phyloP scores from a whole-genome alignment of 495 filamentous ascomycete species.

The Hypoxylon crocopeplum region DNA sequence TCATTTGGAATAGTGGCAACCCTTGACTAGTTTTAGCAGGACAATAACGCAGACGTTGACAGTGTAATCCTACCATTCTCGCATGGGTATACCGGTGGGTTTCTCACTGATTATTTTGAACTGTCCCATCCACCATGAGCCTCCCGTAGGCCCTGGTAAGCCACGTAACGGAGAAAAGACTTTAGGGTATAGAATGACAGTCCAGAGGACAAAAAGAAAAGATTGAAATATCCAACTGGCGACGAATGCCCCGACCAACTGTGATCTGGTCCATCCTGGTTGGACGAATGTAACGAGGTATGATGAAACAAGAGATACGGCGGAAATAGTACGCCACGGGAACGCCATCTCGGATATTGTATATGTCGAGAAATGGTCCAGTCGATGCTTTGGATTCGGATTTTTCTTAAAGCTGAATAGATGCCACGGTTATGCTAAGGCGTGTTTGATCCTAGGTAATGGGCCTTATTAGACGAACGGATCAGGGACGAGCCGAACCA shows the following conservation, averaged over 20 bases:
- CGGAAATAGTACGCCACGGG: constrained; percentile 32
- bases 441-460: not conserved
- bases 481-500: constrained; percentile 9
- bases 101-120: constrained; percentile 59
- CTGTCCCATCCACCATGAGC: constrained; percentile 61
- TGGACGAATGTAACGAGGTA: constrained; percentile 44
- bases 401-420: no score
- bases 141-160: constrained; percentile 63
- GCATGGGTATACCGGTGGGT: constrained; percentile 65
- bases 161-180: constrained; percentile 74
- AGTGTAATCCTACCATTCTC: constrained; percentile 59
- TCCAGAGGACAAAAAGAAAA: constrained; percentile 51
- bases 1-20: constrained; percentile 79
- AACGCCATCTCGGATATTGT: constrained; percentile 28
- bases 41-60: not conserved
- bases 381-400: no score
- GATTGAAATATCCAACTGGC: constrained; percentile 37
- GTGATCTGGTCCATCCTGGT: constrained; percentile 33
- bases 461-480: constrained; percentile 5
- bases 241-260: constrained; percentile 35
- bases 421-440: no score
- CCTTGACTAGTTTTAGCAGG: constrained; percentile 47
- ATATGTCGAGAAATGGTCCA: not conserved
- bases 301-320: constrained; percentile 36
- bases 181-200: constrained; percentile 69